Percentiles rank a stretch among this genome's conserved stretches.
phyloP scores from a whole-genome alignment of 257 asterid genomes.

The Nyctanthes arbortristis region DNA sequence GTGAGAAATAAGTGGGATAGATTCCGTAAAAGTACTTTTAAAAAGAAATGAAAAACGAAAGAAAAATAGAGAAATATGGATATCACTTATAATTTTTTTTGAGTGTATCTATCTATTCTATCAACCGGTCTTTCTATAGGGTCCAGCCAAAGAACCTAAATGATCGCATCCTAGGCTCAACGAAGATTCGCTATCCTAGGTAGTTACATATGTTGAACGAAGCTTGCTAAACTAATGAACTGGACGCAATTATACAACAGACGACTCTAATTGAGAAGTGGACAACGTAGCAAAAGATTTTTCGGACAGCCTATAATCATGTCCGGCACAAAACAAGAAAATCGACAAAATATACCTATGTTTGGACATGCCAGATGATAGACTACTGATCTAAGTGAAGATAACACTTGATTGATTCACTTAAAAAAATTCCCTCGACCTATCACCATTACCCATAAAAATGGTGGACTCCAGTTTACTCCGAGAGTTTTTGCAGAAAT shows the following conservation, averaged over 20 bases:
- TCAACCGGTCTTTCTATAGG: not conserved
- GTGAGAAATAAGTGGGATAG: no score
- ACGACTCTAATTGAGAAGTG: not conserved
- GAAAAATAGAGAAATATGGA: no score
- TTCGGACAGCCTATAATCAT: slow-evolving; percentile 25
- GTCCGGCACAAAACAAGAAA: slow-evolving; percentile 28
- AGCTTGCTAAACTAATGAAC: not conserved
- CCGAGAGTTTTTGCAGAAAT: not conserved
- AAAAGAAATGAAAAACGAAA: no score
- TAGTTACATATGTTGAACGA: not conserved
- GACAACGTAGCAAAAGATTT: slow-evolving; percentile 19
- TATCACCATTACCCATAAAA: slow-evolving; percentile 18
- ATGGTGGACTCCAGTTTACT: no score
- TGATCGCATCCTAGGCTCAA: not conserved
- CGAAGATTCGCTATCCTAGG: no score
- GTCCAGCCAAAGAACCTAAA: not conserved
- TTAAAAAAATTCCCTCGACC: no score
- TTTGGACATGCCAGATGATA: slow-evolving; percentile 14
- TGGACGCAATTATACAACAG: not conserved
- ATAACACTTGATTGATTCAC: slow-evolving; percentile 4
- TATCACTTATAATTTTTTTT: no score
- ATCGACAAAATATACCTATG: slow-evolving; percentile 11
- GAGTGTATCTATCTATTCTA: no score
- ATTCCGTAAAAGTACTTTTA: no score
- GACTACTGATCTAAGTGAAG: slow-evolving; percentile 10